phyloP scores from a whole-genome alignment of 1,284 basidiomycete genomes.

The Sporisorium graminicola region DNA sequence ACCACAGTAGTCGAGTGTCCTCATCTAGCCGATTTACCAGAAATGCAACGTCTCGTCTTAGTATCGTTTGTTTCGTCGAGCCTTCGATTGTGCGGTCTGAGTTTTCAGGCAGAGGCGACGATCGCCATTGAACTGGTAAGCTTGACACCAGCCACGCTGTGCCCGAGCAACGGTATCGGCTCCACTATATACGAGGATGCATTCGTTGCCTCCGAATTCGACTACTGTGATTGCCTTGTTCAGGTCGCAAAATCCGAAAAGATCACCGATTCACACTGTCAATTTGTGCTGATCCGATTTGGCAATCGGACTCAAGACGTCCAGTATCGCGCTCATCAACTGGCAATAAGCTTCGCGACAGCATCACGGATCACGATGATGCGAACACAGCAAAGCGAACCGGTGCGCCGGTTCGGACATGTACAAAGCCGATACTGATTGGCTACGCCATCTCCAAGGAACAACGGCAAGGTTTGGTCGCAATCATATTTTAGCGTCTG shows the following conservation, averaged over 20 bases:
- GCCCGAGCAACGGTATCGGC: too few relatives aligned
- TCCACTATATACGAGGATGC: too few relatives aligned
- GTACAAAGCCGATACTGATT: background rate
- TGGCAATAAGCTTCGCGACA: background rate
- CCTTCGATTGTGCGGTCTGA: background rate
- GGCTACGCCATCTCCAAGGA: background rate
- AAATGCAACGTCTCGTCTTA: background rate
- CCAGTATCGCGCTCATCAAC: background rate
- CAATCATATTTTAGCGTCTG: background rate
- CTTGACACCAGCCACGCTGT: too few relatives aligned
- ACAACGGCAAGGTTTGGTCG: background rate
- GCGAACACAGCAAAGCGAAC: background rate
- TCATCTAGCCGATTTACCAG: background rate
- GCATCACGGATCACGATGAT: background rate
- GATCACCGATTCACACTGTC: constrained; percentile 1
- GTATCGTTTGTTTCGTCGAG: background rate
- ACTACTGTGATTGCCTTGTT: too few relatives aligned
- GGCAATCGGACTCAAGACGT: background rate
- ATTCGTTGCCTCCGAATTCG: too few relatives aligned
- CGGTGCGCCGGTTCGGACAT: background rate
- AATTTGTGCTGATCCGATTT: constrained; percentile 3
- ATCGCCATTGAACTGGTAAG: background rate
- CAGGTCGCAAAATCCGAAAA: too few relatives aligned
- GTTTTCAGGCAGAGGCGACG: background rate
- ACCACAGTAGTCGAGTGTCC: constrained; percentile 14